phyloP scores from a whole-genome alignment of 1,139 yeast genomes.

The Hanseniaspora uvarum region DNA sequence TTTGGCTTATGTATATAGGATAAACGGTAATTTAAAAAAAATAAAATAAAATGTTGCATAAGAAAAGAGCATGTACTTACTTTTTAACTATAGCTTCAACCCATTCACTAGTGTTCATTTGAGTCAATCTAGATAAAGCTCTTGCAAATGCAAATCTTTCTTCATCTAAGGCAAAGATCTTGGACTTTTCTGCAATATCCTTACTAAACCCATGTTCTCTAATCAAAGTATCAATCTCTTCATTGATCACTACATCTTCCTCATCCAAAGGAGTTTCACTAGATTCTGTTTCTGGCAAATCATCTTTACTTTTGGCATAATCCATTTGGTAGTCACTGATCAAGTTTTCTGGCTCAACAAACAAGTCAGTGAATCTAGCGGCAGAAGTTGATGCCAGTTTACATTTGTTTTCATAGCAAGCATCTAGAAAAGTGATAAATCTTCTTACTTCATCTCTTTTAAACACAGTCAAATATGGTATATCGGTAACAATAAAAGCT shows the following conservation, averaged over 20 bases:
- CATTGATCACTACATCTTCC: constrained; percentile 21
- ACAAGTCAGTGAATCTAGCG: constrained; percentile 70
- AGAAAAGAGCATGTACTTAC: neutral
- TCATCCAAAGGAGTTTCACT: constrained; percentile 18
- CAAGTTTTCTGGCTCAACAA: constrained; percentile 71
- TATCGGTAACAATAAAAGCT: constrained; percentile 77
- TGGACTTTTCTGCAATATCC: constrained; percentile 62
- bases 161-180: constrained; percentile 80
- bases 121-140: constrained; percentile 79
- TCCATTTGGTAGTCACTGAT: constrained; percentile 45
- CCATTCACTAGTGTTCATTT: constrained; percentile 94
- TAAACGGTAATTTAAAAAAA: neutral
- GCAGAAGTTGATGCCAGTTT: constrained; percentile 82
- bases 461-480: constrained; percentile 69
- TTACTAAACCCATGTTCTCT: constrained; percentile 64
- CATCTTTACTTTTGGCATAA: constrained; percentile 16
- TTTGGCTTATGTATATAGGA: neutral
- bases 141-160: constrained; percentile 95
- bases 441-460: constrained; percentile 78
- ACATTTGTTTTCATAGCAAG: constrained; percentile 84
- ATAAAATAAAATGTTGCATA: neutral
- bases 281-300: constrained; percentile 4
- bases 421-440: constrained; percentile 87
- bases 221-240: constrained; percentile 51
- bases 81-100: constrained; percentile 34